A percentile compares a stretch with the other conserved stretches of the same genome.
Evolutionary conservation across 129 eudicot species (phyloP).

Genomic region (Escallonia rubra): DNA sequence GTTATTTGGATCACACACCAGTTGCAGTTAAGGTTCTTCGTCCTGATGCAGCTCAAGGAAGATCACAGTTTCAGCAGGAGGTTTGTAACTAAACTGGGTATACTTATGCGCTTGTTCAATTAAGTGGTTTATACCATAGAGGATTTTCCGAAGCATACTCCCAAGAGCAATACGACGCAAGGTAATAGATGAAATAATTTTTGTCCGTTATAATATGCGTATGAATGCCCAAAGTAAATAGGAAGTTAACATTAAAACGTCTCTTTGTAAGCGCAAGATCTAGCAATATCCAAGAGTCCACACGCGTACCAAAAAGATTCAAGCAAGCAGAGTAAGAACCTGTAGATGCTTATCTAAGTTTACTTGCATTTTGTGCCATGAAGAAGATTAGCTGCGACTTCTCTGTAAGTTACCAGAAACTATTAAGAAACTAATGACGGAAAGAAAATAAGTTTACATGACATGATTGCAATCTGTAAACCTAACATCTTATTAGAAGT

Average conservation of each 20-base stretch:
- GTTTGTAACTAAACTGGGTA: slow-evolving; percentile 9
- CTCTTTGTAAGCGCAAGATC: not conserved
- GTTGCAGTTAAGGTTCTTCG: slow-evolving; percentile 70
- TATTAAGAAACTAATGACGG: no score
- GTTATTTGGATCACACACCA: slow-evolving; percentile 65
- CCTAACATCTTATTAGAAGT: no score
- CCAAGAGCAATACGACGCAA: not conserved
- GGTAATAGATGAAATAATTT: not conserved
- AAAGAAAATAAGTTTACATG: no score
- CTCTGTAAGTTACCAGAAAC: no score
- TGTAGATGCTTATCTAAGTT: no score
- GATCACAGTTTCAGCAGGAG: slow-evolving; percentile 76
- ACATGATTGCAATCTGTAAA: no score
- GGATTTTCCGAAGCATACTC: not conserved
- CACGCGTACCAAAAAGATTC: no score
- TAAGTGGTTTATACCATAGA: no score
- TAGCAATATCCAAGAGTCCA: no score
- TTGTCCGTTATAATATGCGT: not conserved
- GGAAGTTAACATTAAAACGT: not conserved
- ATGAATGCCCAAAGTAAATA: not conserved
- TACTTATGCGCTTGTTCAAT: not conserved
- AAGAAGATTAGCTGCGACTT: no score
- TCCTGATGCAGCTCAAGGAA: slow-evolving; percentile 79
- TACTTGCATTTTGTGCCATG: no score
- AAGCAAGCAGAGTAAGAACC: no score